phyloP scores from a whole-genome alignment of 2,329 filamentous ascomycete genomes.

The Cordyceps cicadae region DNA sequence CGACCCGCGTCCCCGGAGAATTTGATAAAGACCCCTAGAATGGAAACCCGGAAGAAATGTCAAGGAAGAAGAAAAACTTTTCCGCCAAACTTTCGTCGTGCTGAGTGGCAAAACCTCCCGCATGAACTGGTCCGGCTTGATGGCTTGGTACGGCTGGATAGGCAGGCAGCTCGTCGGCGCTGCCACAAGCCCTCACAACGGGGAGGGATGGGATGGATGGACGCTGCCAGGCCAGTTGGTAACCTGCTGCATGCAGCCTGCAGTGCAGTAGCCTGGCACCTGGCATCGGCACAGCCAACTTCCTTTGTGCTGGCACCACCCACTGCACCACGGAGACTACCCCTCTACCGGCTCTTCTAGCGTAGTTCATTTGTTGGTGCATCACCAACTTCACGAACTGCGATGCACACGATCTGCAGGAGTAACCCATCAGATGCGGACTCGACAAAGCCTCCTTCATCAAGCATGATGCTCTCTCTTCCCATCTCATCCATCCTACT shows the following conservation, averaged over 20 bases:
- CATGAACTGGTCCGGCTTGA: slow-evolving; percentile 5
- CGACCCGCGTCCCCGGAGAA: background rate
- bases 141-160: background rate
- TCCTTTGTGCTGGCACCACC: background rate
- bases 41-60: background rate
- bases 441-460: background rate
- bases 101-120: slow-evolving; percentile 10
- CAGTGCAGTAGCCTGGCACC: background rate
- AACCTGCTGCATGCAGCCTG: background rate
- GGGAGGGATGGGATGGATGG: background rate
- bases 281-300: background rate
- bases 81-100: slow-evolving; percentile 3
- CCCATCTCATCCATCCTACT: background rate
- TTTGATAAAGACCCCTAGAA: background rate
- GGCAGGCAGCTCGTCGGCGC: background rate
- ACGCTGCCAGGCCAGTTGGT: background rate
- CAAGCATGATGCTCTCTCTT: background rate
- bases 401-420: background rate
- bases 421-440: background rate
- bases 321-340: background rate
- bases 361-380: background rate
- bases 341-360: too few relatives aligned
- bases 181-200: background rate
- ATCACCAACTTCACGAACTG: background rate
- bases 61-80: background rate